These are phyloP conservation scores for Candida ponderosae DNA, from an alignment of 805 yeast genomes.

Conservation along the genomic window DNA sequence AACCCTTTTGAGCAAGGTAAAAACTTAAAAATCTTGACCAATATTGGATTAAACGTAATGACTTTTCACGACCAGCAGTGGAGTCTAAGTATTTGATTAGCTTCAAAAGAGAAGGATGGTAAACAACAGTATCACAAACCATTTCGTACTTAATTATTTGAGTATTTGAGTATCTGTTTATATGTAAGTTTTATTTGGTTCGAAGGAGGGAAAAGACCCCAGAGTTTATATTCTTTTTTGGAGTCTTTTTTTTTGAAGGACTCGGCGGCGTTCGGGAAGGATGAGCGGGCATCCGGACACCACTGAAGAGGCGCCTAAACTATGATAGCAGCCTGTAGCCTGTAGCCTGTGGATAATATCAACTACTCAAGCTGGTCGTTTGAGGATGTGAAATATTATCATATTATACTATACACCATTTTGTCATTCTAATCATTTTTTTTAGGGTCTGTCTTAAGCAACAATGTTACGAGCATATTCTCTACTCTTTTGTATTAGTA, in stretches of 20 bases:
- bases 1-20: slow-evolving; percentile 49
- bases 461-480: slow-evolving; percentile 39
- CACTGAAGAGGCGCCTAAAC: too few relatives aligned
- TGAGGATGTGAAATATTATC: too few relatives aligned
- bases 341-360: too few relatives aligned
- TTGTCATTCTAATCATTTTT: too few relatives aligned
- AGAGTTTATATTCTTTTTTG: not conserved
- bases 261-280: not conserved
- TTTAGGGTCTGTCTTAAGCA: too few relatives aligned
- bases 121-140: slow-evolving; percentile 62
- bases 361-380: too few relatives aligned
- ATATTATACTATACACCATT: too few relatives aligned
- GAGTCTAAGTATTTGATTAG: slow-evolving; percentile 57
- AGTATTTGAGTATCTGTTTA: not conserved
- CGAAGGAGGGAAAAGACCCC: not conserved
- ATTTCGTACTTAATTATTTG: slow-evolving; percentile 21
- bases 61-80: slow-evolving; percentile 73
- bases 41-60: slow-evolving; percentile 73
- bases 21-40: slow-evolving; percentile 65
- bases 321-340: too few relatives aligned
- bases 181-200: too few relatives aligned
- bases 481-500: slow-evolving; percentile 81
- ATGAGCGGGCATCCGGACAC: too few relatives aligned
- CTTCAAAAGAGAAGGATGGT: slow-evolving; percentile 66
- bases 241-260: too few relatives aligned